Evolutionary conservation across 2,329 filamentous ascomycete species (phyloP).

Genomic region (Stagonosporopsis vannaccii): DNA sequence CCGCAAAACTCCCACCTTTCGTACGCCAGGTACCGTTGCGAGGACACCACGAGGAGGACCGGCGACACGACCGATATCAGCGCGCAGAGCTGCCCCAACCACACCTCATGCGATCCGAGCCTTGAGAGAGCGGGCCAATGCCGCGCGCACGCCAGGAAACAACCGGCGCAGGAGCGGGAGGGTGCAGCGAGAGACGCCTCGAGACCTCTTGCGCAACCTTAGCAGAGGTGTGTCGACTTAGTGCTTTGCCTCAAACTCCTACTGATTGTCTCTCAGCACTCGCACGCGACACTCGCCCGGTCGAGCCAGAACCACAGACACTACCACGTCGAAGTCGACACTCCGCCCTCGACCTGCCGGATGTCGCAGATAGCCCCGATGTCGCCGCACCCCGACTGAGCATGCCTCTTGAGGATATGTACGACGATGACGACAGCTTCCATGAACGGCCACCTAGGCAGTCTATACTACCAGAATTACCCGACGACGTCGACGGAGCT

Average conservation of each 20-base stretch:
- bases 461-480: conserved; percentile 46
- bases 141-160: conserved; percentile 60
- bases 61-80: conserved; percentile 43
- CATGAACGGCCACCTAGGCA: conserved; percentile 49
- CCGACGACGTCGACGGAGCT: conserved; percentile 47
- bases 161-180: conserved; percentile 58
- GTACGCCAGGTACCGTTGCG: conserved; percentile 44
- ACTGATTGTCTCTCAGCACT: conserved; percentile 49
- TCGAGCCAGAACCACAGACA: conserved; percentile 56
- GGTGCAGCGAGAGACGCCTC: conserved; percentile 62
- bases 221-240: conserved; percentile 55
- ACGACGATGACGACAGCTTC: conserved; percentile 51
- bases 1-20: conserved; percentile 40
- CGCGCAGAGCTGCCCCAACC: conserved; percentile 54
- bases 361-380: conserved; percentile 58
- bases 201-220: conserved; percentile 61
- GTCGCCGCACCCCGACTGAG: conserved; percentile 50
- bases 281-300: conserved; percentile 56
- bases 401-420: conserved; percentile 53
- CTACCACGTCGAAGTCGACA: conserved; percentile 37
- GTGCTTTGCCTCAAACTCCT: neutral
- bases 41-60: conserved; percentile 46
- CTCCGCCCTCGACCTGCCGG: conserved; percentile 50
- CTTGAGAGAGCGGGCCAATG: conserved; percentile 59
- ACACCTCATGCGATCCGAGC: conserved; percentile 64